phyloP scores from a whole-genome alignment of 768 basidiomycete species.

The Pisolithus tinctorius region DNA sequence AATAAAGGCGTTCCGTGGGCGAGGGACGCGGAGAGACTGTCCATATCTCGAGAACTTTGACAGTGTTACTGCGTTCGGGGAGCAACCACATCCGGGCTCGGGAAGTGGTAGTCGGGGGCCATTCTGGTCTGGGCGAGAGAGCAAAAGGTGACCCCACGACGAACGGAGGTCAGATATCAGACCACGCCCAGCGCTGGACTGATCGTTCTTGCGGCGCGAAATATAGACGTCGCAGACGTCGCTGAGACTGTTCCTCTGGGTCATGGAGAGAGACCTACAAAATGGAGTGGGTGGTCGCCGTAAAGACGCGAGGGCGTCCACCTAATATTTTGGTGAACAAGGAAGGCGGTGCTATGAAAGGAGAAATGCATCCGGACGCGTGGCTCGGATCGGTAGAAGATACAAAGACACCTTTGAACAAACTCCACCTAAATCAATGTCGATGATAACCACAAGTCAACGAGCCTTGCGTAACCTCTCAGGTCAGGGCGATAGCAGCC shows the following conservation, averaged over 20 bases:
- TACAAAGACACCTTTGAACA: conserved; percentile 17
- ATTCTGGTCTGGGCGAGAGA: not conserved
- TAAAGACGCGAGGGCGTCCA: not conserved
- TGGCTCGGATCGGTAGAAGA: conserved; percentile 4
- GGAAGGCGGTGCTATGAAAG: conserved; percentile 11
- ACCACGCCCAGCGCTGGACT: not conserved
- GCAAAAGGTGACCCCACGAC: not conserved
- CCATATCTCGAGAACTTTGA: conserved; percentile 10
- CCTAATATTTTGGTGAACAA: not conserved
- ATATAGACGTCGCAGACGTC: conserved; percentile 25
- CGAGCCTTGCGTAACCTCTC: not conserved
- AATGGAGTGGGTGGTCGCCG: conserved; percentile 7
- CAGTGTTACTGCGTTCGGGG: conserved; percentile 10
- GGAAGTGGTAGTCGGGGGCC: conserved; percentile 12
- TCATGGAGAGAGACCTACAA: conserved; percentile 17
- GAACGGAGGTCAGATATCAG: not conserved
- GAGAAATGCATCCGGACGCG: conserved; percentile 8
- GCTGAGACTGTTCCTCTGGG: conserved; percentile 22
- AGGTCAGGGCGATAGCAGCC: too few species aligned
- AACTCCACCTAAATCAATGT: not conserved
- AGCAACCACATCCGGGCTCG: conserved; percentile 13
- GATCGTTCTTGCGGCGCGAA: conserved; percentile 12
- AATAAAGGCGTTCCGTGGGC: conserved; percentile 75
- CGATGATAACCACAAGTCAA: conserved; percentile 3
- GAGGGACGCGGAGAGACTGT: conserved; percentile 47